These are phyloP conservation scores for Lodderomyces theae DNA, from an alignment of 1,139 yeast genomes.

Conservation along the genomic window DNA sequence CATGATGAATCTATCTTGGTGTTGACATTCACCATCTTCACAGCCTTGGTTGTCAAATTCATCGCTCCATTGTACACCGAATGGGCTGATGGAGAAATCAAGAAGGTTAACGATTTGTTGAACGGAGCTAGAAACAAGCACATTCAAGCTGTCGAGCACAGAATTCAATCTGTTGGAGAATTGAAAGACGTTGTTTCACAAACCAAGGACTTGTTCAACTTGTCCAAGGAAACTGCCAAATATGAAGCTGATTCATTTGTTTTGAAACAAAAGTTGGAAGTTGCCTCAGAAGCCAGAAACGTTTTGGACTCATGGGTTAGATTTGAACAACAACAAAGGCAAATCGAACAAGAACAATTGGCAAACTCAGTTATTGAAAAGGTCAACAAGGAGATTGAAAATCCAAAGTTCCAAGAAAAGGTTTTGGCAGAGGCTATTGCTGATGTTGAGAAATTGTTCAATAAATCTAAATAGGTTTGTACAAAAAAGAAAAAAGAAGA, in stretches of 20 bases:
- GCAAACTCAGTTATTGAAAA: slow-evolving; percentile 82
- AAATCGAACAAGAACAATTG: slow-evolving; percentile 91
- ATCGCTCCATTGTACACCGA: slow-evolving; percentile 93
- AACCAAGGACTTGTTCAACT: slow-evolving; percentile 87
- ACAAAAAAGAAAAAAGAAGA: slow-evolving; percentile 4
- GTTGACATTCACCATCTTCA: slow-evolving; percentile 74
- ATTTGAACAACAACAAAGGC: slow-evolving; percentile 96
- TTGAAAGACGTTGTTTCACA: slow-evolving; percentile 89
- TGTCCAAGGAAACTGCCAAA: slow-evolving; percentile 94
- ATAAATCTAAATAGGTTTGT: slow-evolving; percentile 30
- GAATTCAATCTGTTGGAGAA: slow-evolving; percentile 85
- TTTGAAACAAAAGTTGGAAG: slow-evolving; percentile 84
- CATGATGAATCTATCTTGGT: slow-evolving; percentile 92
- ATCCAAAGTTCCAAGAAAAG: slow-evolving; percentile 92
- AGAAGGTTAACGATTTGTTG: slow-evolving; percentile 75
- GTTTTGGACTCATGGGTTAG: slow-evolving; percentile 99
- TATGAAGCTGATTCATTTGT: slow-evolving; percentile 93
- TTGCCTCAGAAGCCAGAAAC: slow-evolving; percentile 87
- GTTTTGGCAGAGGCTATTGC: slow-evolving; percentile 86
- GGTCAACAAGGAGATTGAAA: slow-evolving; percentile 80
- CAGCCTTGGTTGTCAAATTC: slow-evolving; percentile 75
- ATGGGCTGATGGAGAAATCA: slow-evolving; percentile 91
- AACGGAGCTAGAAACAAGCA: slow-evolving; percentile 89
- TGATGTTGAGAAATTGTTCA: slow-evolving; percentile 85
- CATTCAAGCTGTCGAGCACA: slow-evolving; percentile 85